A percentile compares a stretch with the other conserved stretches of the same genome.
phyloP scores from a whole-genome alignment of 2,329 filamentous ascomycete species.

The Cladophialophora yegresii region DNA sequence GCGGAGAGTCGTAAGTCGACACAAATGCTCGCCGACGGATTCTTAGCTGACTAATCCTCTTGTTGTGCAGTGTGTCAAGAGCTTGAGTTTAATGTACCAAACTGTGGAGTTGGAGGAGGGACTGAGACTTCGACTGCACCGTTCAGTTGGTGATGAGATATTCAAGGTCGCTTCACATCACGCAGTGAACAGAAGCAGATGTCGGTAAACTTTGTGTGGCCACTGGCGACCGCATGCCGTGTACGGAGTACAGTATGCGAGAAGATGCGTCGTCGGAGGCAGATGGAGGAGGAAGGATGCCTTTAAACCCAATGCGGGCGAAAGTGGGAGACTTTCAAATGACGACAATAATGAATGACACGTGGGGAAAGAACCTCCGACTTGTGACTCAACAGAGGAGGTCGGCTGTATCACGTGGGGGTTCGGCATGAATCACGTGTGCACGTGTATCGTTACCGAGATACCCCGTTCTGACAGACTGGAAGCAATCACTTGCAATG shows the following conservation, averaged over 20 bases:
- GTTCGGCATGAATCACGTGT: too few species aligned
- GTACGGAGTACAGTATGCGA: background rate
- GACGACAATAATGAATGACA: background rate
- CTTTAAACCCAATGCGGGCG: background rate
- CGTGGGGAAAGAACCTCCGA: too few species aligned
- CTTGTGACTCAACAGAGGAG: too few species aligned
- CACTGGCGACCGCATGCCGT: background rate
- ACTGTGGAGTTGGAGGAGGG: background rate
- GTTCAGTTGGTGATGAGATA: background rate
- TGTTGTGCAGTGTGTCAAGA: background rate
- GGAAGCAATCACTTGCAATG: background rate
- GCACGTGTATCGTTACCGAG: too few species aligned
- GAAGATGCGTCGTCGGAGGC: too few species aligned
- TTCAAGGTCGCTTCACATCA: background rate
- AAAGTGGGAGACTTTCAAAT: background rate
- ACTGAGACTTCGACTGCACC: background rate
- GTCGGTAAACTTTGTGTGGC: background rate
- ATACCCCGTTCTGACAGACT: too few species aligned
- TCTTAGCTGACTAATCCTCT: background rate
- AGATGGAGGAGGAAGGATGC: background rate
- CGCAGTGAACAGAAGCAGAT: background rate
- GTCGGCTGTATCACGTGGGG: too few species aligned
- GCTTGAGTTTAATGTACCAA: background rate
- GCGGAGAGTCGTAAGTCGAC: background rate
- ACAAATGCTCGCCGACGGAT: too few species aligned